Evolutionary conservation across 2,329 filamentous ascomycete genomes (phyloP).

Genomic region (Aspergillus terreus): DNA sequence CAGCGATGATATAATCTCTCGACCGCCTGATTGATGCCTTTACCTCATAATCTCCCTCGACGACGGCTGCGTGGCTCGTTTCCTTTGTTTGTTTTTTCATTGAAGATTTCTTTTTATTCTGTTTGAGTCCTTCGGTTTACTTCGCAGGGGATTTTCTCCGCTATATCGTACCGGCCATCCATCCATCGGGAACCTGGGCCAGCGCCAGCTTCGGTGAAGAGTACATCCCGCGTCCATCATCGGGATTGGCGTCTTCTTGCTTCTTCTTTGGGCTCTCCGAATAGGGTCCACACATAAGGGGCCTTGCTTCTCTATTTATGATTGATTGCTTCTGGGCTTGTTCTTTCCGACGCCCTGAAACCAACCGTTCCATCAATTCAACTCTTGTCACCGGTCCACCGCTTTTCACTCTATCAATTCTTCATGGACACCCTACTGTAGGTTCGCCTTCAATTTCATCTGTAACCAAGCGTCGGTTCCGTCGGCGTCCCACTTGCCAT

Average conservation of each 20-base stretch:
- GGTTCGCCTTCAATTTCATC: conserved; percentile 14
- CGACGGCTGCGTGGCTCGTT: too few species aligned
- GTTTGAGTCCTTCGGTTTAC: too few species aligned
- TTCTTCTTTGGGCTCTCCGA: not conserved
- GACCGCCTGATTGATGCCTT: not conserved
- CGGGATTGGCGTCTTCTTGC: not conserved
- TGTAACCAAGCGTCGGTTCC: not conserved
- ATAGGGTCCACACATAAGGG: not conserved
- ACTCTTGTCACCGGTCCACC: too few species aligned
- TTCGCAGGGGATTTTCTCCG: too few species aligned
- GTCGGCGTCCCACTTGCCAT: not conserved
- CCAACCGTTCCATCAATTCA: not conserved
- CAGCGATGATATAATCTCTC: not conserved
- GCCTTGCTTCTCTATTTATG: too few species aligned
- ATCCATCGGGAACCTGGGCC: not conserved
- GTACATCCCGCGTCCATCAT: not conserved
- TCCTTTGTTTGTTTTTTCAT: too few species aligned
- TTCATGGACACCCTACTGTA: conserved; percentile 50
- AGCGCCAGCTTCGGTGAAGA: not conserved
- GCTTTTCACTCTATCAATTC: not conserved
- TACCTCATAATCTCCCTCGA: too few species aligned
- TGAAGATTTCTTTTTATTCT: not conserved
- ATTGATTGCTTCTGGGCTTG: too few species aligned
- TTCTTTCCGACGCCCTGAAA: not conserved
- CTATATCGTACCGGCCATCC: too few species aligned